Evolutionary conservation across 169 alveolate species (phyloP).

Genomic region (Cryptosporidium bovis): DNA sequence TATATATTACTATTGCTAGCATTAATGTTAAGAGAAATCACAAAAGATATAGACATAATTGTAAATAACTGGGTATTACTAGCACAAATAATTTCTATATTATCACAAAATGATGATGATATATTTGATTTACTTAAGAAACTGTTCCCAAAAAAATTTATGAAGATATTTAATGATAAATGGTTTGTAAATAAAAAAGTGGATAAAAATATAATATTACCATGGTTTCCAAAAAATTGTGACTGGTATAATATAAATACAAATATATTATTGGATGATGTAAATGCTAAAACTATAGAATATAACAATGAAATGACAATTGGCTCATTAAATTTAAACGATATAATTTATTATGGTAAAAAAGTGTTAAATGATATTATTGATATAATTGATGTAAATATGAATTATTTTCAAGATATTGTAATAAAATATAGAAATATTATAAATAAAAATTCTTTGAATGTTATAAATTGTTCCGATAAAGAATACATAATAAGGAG

Average conservation of each 20-base stretch:
- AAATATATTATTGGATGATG: conserved; percentile 6
- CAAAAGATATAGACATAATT: background rate
- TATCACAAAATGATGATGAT: conserved; percentile 54
- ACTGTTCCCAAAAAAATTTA: conserved; percentile 51
- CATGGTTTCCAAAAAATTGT: conserved; percentile 66
- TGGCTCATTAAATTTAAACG: background rate
- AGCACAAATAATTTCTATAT: conserved; percentile 64
- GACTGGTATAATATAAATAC: conserved; percentile 59
- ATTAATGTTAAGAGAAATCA: background rate
- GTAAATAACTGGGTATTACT: conserved; percentile 28
- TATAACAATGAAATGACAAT: background rate
- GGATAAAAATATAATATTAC: background rate
- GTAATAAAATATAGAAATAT: background rate
- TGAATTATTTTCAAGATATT: conserved; percentile 1
- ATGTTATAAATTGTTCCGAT: background rate
- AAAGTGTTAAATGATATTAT: background rate
- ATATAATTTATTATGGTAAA: background rate
- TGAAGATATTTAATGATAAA: conserved; percentile 16
- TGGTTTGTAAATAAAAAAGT: conserved; percentile 13
- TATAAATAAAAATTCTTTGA: background rate
- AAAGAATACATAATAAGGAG: conserved; percentile 24
- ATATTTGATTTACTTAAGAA: conserved; percentile 22
- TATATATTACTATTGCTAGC: conserved; percentile 14
- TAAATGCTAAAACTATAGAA: background rate
- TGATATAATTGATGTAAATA: background rate